phyloP scores from a whole-genome alignment of 257 asterid genomes.

The Rhazya stricta region DNA sequence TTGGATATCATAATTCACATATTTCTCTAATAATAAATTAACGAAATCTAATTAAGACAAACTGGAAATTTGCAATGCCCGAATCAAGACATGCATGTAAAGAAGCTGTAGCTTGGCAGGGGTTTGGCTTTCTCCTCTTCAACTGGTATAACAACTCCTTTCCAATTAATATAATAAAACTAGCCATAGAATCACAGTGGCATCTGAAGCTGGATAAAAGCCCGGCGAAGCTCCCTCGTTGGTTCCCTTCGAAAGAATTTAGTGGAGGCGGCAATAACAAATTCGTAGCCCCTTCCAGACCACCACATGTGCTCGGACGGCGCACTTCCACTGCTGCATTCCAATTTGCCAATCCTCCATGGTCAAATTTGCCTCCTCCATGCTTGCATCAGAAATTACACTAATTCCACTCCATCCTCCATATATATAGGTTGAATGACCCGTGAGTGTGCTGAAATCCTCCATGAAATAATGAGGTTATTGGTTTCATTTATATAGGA shows the following conservation, averaged over 20 bases:
- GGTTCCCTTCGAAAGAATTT: not conserved
- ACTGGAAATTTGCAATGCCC: no score
- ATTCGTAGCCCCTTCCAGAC: not conserved
- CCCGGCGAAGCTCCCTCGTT: not conserved
- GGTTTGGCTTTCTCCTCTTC: no score
- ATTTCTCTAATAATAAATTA: no score
- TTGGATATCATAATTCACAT: no score
- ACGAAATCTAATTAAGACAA: no score
- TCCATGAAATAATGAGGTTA: no score
- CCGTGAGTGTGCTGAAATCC: no score
- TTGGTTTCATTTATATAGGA: no score
- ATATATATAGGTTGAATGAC: conserved; percentile 3
- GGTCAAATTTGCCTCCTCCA: conserved; percentile 16
- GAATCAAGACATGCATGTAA: no score
- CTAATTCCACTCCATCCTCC: not conserved
- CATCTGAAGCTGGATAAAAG: not conserved
- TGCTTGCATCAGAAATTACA: not conserved
- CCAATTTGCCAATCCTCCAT: not conserved
- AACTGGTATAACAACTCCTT: no score
- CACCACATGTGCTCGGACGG: conserved; percentile 6
- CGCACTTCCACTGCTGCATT: not conserved
- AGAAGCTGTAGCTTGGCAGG: no score
- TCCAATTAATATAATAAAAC: not conserved
- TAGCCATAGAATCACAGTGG: not conserved
- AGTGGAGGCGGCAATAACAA: not conserved